Evolutionary conservation across 2,329 filamentous ascomycete species (phyloP).

Genomic region (Claviceps paspali): DNA sequence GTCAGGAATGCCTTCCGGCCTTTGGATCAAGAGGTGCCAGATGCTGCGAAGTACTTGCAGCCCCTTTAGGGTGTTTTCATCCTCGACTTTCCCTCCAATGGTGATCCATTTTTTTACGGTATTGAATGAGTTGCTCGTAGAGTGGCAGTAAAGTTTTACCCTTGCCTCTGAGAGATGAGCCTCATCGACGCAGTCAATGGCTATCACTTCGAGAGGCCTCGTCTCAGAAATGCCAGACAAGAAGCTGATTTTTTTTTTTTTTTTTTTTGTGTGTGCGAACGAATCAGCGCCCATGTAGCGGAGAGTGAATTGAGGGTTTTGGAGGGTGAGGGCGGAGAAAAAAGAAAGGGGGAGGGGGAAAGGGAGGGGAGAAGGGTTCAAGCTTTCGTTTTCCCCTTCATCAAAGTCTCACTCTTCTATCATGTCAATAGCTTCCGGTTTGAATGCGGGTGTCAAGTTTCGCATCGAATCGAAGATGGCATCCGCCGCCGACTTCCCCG

Average conservation of each 20-base stretch:
- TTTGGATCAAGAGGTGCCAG: slow-evolving; percentile 8
- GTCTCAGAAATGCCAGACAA: background rate
- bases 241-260: slow-evolving; percentile 1
- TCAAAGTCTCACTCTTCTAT: slow-evolving; percentile 3
- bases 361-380: no score
- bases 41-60: slow-evolving; percentile 3
- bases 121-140: slow-evolving; percentile 6
- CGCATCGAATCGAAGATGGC: slow-evolving; percentile 3
- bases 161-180: slow-evolving; percentile 4
- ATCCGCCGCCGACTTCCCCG: background rate
- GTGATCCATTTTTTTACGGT: slow-evolving; percentile 7
- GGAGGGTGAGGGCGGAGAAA: background rate
- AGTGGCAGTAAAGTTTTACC: slow-evolving; percentile 7
- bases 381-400: no score
- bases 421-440: slow-evolving; percentile 3
- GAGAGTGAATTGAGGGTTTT: no score
- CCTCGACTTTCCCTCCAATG: slow-evolving; percentile 5
- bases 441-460: slow-evolving; percentile 4
- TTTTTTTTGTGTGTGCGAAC: background rate
- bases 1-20: slow-evolving; percentile 5
- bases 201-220: slow-evolving; percentile 4
- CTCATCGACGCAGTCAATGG: slow-evolving; percentile 7
- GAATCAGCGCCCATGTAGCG: no score
- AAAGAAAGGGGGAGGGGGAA: background rate
- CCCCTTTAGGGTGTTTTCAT: slow-evolving; percentile 3